Percentiles rank a stretch among this genome's conserved stretches.
Evolutionary conservation across 805 yeast species (phyloP).

Genomic region (Candida pseudofarinosa): DNA sequence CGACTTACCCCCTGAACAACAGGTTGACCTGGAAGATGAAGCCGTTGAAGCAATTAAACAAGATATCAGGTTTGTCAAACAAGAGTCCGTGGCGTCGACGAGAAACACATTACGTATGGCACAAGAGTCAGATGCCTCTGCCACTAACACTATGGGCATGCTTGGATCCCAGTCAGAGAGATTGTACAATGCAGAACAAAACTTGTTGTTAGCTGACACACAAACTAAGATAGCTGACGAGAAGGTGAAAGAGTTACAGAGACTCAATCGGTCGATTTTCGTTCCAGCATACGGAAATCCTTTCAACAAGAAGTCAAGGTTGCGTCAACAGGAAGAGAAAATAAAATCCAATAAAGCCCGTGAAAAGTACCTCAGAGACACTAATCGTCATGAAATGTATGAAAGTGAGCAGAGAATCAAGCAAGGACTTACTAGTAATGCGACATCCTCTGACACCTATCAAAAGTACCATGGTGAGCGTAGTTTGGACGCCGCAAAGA

Average conservation of each 20-base stretch:
- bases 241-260: constrained; percentile 72
- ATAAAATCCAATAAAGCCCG: constrained; percentile 58
- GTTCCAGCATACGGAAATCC: constrained; percentile 78
- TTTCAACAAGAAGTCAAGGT: constrained; percentile 75
- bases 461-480: constrained; percentile 51
- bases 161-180: constrained; percentile 92
- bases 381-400: constrained; percentile 54
- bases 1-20: constrained; percentile 35
- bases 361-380: constrained; percentile 60
- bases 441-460: constrained; percentile 31
- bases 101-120: constrained; percentile 68
- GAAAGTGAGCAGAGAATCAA: constrained; percentile 68
- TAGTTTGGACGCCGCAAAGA: constrained; percentile 53
- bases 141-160: constrained; percentile 77
- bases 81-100: constrained; percentile 80
- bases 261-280: constrained; percentile 76
- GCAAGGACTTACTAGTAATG: constrained; percentile 48
- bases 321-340: constrained; percentile 68
- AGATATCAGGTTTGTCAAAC: constrained; percentile 78
- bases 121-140: constrained; percentile 44
- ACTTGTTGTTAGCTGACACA: constrained; percentile 70
- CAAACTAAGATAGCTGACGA: constrained; percentile 81
- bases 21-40: constrained; percentile 65
- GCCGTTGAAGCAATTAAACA: constrained; percentile 84
- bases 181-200: constrained; percentile 73